phyloP scores from a whole-genome alignment of 345 rosid species.

The Eucalyptus marginata region DNA sequence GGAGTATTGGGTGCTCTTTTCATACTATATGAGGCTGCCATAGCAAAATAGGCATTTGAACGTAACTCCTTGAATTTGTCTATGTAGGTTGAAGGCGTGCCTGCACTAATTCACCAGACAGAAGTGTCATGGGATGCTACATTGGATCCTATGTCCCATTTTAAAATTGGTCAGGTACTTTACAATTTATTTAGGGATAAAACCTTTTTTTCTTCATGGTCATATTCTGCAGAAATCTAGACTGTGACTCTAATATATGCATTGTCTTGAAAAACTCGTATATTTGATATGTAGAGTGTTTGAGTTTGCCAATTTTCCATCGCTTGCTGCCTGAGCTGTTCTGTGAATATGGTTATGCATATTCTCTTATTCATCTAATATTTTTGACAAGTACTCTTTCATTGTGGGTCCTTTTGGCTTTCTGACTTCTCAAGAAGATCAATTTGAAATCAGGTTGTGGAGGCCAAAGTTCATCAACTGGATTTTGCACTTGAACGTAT shows the following conservation, averaged over 20 bases:
- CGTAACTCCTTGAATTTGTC: not conserved
- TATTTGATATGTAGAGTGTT: not conserved
- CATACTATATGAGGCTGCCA: not conserved
- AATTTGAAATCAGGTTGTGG: constrained; percentile 51
- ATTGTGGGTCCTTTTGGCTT: not conserved
- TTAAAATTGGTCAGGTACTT: constrained; percentile 82
- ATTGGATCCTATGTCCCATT: constrained; percentile 71
- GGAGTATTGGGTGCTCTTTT: not conserved
- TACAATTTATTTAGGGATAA: not conserved
- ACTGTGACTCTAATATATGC: not conserved
- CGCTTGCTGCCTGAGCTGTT: not conserved
- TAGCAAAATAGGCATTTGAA: not conserved
- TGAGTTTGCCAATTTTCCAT: not conserved
- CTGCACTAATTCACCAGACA: constrained; percentile 85
- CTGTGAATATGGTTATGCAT: not conserved
- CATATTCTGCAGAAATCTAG: not conserved
- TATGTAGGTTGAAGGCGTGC: constrained; percentile 66
- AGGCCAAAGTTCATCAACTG: constrained; percentile 90
- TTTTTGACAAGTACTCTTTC: not conserved
- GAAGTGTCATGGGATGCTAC: constrained; percentile 99
- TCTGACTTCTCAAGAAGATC: not conserved
- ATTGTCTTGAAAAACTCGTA: not conserved
- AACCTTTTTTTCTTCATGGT: not conserved
- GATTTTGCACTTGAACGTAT: constrained; percentile 80
- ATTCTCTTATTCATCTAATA: not conserved